These are phyloP conservation scores for Sicyos baderoa DNA, from an alignment of 306 rosid genomes.

Conservation along the genomic window DNA sequence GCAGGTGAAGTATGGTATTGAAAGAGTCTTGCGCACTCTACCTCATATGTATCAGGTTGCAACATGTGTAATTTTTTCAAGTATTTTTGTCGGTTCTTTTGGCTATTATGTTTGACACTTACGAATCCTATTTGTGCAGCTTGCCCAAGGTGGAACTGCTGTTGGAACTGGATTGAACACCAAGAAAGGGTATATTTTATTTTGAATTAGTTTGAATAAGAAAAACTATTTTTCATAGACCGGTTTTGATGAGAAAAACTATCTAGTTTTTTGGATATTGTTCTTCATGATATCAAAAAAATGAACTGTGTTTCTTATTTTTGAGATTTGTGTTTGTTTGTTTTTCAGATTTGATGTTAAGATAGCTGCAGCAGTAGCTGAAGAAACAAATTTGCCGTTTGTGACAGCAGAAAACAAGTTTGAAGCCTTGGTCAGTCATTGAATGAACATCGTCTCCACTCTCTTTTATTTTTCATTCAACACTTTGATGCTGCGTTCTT, in stretches of 20 bases:
- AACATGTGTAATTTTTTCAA: not conserved
- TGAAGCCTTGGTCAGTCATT: constrained; percentile 88
- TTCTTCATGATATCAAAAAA: not conserved
- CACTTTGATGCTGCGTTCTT: constrained; percentile 21
- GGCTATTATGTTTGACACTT: constrained; percentile 5
- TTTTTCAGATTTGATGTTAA: constrained; percentile 73
- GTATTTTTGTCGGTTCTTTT: constrained; percentile 9
- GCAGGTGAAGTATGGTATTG: constrained; percentile 89
- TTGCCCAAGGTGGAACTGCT: constrained; percentile 99
- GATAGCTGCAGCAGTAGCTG: constrained; percentile 92
- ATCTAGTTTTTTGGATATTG: not conserved
- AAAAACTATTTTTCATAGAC: too few species aligned
- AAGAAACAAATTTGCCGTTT: constrained; percentile 79
- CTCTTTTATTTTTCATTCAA: constrained; percentile 18
- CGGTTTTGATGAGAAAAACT: not conserved
- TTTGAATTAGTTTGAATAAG: not conserved
- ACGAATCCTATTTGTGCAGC: constrained; percentile 49
- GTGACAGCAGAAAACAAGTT: constrained; percentile 94
- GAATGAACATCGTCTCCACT: not conserved
- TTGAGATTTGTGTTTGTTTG: constrained; percentile 14
- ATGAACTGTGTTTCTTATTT: not conserved
- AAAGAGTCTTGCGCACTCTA: constrained; percentile 60
- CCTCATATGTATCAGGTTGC: constrained; percentile 89
- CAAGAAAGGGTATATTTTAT: constrained; percentile 69
- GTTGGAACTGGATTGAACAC: constrained; percentile 99